Evolutionary conservation across 345 rosid species (phyloP), one percentile per base, ranked within the genome.

Genomic region (Rhizophora apiculata): DNA sequence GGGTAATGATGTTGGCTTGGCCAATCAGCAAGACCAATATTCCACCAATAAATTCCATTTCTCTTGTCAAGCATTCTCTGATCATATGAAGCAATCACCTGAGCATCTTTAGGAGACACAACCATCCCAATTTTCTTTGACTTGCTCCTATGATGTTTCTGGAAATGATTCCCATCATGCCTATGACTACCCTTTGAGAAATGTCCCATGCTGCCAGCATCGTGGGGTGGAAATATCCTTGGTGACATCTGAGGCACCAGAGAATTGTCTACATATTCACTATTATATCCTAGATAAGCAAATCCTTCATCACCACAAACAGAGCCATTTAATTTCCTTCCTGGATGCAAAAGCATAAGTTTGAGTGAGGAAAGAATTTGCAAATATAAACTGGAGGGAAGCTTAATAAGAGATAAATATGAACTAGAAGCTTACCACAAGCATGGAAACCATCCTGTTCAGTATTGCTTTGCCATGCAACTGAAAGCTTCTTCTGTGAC

Each of bases 281-380:
- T 77, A 77, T 70, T 79, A 77, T 83, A 79, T 60, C 73, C 86
- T 53, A 79, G 66, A 80, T 87, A 79, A 30, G 77, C 21, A 51
- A 72, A 67, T 73, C 79, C 87, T 72, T 86, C 98, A 81, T 91
- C 97, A 55, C 90, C 87, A 73, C 74, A 84, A 68, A 86, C 78
- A 76, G 78, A 77, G 26, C 91, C 97, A 81, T 81, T 82, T 65
- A 71, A 74, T 81, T 95, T 89, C 83, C 96, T 83, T 74, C 96
- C 96, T 90, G 84, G 67, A 36, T 36, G 70, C 18, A 64, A 68
- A 76, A 77, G 65, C 58, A 1, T 79, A 39, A 63, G 39, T 57
- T 67, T 68, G n/a, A 72, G 72, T 67, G 39, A 72, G 37, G 37
- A 34, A 34, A 36, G 34, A 52, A 26, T 26, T 20, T 55, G 43